phyloP scores from a whole-genome alignment of 139 green algal species.

The Klebsormidium nitens region DNA sequence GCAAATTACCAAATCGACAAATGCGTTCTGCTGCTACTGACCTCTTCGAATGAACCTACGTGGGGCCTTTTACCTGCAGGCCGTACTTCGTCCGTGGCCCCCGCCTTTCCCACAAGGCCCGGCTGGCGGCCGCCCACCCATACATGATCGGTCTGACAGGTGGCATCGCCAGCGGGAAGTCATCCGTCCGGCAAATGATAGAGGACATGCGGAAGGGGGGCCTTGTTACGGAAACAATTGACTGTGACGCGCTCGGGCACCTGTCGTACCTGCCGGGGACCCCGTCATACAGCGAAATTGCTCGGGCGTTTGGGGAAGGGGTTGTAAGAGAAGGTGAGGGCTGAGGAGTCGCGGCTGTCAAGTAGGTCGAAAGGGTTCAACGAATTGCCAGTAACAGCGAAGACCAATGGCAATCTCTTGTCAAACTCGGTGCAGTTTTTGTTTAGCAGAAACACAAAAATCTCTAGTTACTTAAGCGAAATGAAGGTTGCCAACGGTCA shows the following conservation, averaged over 20 bases:
- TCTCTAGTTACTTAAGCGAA: no score
- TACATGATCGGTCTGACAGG: conserved; percentile 30
- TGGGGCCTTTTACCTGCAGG: neutral
- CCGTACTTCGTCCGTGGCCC: neutral
- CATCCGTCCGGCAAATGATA: conserved; percentile 10
- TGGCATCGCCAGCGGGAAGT: conserved; percentile 25
- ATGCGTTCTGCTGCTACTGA: neutral
- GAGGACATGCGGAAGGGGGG: no score
- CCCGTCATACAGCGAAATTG: conserved; percentile 2
- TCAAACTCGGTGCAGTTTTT: no score
- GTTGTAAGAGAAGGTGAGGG: conserved; percentile 10
- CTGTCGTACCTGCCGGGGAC: conserved; percentile 15
- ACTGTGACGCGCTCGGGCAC: conserved; percentile 19
- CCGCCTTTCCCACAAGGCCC: neutral
- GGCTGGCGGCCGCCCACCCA: neutral
- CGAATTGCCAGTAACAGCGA: no score
- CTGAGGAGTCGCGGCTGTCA: no score
- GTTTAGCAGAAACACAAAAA: no score
- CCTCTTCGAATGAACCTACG: no score
- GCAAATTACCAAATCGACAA: neutral
- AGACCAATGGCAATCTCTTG: no score
- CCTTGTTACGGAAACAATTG: neutral
- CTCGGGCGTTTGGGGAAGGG: conserved; percentile 5
- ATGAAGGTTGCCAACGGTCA: no score
- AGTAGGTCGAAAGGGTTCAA: no score